Base-by-base conservation (phyloP, 108 stramenopile genomes). In the Ochromonas danica region DNA sequence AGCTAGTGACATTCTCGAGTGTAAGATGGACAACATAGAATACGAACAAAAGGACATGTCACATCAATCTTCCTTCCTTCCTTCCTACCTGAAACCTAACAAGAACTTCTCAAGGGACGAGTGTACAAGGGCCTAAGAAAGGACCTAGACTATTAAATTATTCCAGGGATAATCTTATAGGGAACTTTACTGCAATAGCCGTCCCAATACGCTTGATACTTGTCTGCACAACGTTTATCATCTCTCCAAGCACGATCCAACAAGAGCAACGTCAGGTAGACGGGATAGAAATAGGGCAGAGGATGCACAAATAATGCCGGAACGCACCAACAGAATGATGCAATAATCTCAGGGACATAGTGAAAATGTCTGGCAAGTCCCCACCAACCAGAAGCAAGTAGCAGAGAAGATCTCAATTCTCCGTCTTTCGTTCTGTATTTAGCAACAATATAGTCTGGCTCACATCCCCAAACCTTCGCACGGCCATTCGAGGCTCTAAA, bases 121-220 rank as follows among this genome's bases (percentile, higher is more conserved):
- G n/a, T n/a, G n/a, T n/a, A n/a, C n/a, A n/a, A n/a, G n/a, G n/a
- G n/a, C n/a, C n/a, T n/a, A n/a, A n/a, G n/a, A n/a, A n/a, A n/a
- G n/a, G n/a, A n/a, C n/a, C n/a, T n/a, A n/a, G n/a, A n/a, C n/a
- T n/a, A 39, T 84, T 62, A 89, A 61, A 86, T 61, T 1, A 89
- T 40, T 22, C 85, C 86, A 25, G 89, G 89, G 39, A 89, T 62
- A 35, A 89, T 79, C 77, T 85, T 85, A 87, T 88, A 89, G 27
- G 87, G 87, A 25, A 89, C 89, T 14, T 22, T 22, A 30, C 88
- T 81, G 80, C 93, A 95, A 86, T 99, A 99, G 85, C 96, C 85
- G 38, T 94, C 93, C 87, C 93, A 99, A 82, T 94, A 90, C 78
- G 89, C 91, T 60, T 96, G 95, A 82, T 99, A 99, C 90, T 99